Evolutionary conservation across 805 yeast species (phyloP), one percentile per base, ranked within the genome.

Genomic region (Nakazawaea anatomiae): DNA sequence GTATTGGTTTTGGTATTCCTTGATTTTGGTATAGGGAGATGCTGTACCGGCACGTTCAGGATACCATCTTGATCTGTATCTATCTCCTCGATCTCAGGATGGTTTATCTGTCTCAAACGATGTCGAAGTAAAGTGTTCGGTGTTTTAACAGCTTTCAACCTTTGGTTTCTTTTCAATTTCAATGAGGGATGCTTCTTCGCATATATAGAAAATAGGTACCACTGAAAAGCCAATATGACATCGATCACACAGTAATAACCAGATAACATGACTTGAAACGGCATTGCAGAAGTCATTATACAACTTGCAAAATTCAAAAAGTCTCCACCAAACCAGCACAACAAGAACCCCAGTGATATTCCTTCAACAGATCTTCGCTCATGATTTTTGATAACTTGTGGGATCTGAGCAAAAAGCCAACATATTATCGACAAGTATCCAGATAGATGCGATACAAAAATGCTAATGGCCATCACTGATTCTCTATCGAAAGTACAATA

Each of bases 391-490:
- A 75, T 65, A 10, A 85, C 82, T 60, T 85, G 92, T 1, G 91
- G 91, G 14, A 82, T 60, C 63, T 85, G 91, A 3, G 91, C 91
- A 62, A 84, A 81, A 36, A 84, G 69, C 91, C 92, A 85, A 52
- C 83, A 74, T 5, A 68, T 64, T 39, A 81, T 66, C 3, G 86
- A 80, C 14, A 70, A 47, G 34, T 62, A 63, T 2, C 70, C 72
- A 1, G 68, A 47, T 29, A 59, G 44, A 42, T 52, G 51, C 9
- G 74, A 67, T 18, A 70, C 52, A 4, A 67, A 63, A 10, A 42
- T 44, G 34, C 60, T 52, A 14, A 36, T 30, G 4, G 44, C 32
- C 4, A 61, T 58, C 25, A 63, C 38, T 27, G 56, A 54, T 11
- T 56, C 46, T 32, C 57, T 44, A 34, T 54, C 52, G 14, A 59